Evolutionary conservation across 2,329 filamentous ascomycete genomes (phyloP).

Genomic region (Chrysoporthe deuterocubensis): DNA sequence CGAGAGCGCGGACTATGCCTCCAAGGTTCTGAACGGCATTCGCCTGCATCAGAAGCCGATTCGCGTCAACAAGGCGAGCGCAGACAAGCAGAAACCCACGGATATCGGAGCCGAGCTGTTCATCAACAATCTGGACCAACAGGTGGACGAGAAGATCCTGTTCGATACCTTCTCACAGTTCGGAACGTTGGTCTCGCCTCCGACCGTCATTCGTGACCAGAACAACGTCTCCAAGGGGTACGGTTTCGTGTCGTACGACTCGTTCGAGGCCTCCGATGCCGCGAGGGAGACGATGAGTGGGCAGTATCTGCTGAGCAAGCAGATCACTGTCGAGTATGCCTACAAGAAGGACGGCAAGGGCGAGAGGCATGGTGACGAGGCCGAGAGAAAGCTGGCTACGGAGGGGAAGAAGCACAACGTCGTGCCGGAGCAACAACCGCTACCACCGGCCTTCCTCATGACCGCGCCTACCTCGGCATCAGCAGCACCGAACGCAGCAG

Average conservation of each 20-base stretch:
- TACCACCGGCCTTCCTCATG: constrained; percentile 74
- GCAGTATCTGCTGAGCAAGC: constrained; percentile 96
- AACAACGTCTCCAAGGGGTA: constrained; percentile 90
- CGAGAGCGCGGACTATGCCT: constrained; percentile 94
- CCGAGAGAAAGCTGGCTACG: constrained; percentile 86
- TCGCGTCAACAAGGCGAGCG: constrained; percentile 89
- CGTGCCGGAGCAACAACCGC: constrained; percentile 74
- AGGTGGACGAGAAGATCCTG: constrained; percentile 94
- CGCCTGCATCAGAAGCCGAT: constrained; percentile 92
- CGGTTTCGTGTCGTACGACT: constrained; percentile 90
- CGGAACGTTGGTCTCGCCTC: constrained; percentile 79
- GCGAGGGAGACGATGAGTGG: constrained; percentile 93
- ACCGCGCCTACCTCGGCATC: constrained; percentile 36
- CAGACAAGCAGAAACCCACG: constrained; percentile 91
- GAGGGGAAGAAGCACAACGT: constrained; percentile 96
- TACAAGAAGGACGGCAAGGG: constrained; percentile 99
- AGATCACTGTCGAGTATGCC: constrained; percentile 94
- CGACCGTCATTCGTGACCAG: constrained; percentile 92
- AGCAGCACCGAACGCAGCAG: constrained; percentile 31
- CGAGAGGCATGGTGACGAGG: constrained; percentile 91
- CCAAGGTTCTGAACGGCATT: constrained; percentile 95
- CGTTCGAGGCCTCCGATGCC: constrained; percentile 91
- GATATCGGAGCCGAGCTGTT: constrained; percentile 97
- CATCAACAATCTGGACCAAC: constrained; percentile 89
- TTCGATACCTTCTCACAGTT: constrained; percentile 95